A percentile compares a stretch with the other conserved stretches of the same genome.
Conservation (phyloP, 139 green algal genomes). For the Nannochloris sp. region DNA sequence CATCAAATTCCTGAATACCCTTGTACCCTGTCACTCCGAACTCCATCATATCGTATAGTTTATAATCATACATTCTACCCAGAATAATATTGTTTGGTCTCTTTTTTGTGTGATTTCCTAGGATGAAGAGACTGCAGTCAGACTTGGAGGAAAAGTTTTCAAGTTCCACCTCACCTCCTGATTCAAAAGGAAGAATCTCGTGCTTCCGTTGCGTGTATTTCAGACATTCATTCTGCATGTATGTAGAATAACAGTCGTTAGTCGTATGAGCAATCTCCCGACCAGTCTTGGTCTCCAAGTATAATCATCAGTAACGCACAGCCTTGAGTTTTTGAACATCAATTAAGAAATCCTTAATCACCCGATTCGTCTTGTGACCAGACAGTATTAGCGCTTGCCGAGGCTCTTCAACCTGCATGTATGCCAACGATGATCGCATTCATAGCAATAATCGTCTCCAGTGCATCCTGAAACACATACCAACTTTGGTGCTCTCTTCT, state of each 20-base stretch:
- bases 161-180: conserved; percentile 61
- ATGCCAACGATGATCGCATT: background rate
- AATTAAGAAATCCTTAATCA: conserved; percentile 52
- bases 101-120: conserved; percentile 91
- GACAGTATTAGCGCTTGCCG: conserved; percentile 59
- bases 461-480: conserved; percentile 27
- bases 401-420: conserved; percentile 62
- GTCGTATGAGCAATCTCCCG: background rate
- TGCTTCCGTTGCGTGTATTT: conserved; percentile 74
- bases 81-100: conserved; percentile 89
- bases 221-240: conserved; percentile 46
- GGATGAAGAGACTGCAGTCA: conserved; percentile 66
- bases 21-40: conserved; percentile 54
- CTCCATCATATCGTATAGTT: conserved; percentile 81
- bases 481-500: conserved; percentile 65
- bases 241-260: background rate
- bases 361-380: conserved; percentile 59
- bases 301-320: conserved; percentile 27
- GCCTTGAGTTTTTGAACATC: conserved; percentile 74
- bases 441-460: background rate
- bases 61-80: conserved; percentile 81
- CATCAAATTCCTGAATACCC: conserved; percentile 38
- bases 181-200: conserved; percentile 78
- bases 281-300: background rate
- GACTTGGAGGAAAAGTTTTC: conserved; percentile 42